Evolutionary conservation across 805 yeast species (phyloP).

Genomic region (Cyberlindnera euphorbiiphila): DNA sequence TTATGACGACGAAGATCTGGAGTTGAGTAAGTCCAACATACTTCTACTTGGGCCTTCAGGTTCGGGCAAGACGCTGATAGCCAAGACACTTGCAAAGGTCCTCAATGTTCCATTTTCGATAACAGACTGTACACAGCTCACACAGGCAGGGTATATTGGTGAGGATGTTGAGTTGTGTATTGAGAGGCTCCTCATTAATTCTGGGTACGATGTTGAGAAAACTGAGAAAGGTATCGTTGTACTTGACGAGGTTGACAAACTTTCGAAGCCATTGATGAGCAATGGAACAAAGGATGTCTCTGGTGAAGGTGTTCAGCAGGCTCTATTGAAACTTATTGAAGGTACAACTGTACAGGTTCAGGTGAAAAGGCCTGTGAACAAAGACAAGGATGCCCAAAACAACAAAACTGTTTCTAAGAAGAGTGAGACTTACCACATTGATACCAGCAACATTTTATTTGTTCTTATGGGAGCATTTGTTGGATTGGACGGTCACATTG

Average conservation of each 20-base stretch:
- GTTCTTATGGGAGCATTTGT: slow-evolving; percentile 61
- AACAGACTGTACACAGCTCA: slow-evolving; percentile 57
- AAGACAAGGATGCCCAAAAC: slow-evolving; percentile 27
- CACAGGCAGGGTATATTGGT: slow-evolving; percentile 65
- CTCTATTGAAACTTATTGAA: slow-evolving; percentile 51
- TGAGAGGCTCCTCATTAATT: slow-evolving; percentile 45
- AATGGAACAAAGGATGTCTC: slow-evolving; percentile 54
- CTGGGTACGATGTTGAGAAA: slow-evolving; percentile 47
- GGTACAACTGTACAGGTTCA: slow-evolving; percentile 50
- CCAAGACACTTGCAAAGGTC: slow-evolving; percentile 48
- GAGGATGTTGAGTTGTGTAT: slow-evolving; percentile 59
- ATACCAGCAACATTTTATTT: slow-evolving; percentile 53
- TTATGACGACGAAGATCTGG: slow-evolving; percentile 37
- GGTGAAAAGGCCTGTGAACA: slow-evolving; percentile 40
- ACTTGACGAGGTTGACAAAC: slow-evolving; percentile 55
- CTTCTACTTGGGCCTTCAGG: slow-evolving; percentile 59
- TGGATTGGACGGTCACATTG: slow-evolving; percentile 48
- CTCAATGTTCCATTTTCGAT: slow-evolving; percentile 55
- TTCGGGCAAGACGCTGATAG: slow-evolving; percentile 56
- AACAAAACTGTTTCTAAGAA: slow-evolving; percentile 32
- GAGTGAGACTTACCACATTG: slow-evolving; percentile 44
- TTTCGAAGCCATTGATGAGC: slow-evolving; percentile 45
- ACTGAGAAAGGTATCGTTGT: slow-evolving; percentile 58
- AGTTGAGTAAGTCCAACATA: slow-evolving; percentile 52
- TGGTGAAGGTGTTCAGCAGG: slow-evolving; percentile 66